A percentile compares a stretch with the other conserved stretches of the same genome.
These are phyloP conservation scores for Globisporangium acanthophoron DNA, from an alignment of 352 stramenopile genomes.

Conservation along the genomic window DNA sequence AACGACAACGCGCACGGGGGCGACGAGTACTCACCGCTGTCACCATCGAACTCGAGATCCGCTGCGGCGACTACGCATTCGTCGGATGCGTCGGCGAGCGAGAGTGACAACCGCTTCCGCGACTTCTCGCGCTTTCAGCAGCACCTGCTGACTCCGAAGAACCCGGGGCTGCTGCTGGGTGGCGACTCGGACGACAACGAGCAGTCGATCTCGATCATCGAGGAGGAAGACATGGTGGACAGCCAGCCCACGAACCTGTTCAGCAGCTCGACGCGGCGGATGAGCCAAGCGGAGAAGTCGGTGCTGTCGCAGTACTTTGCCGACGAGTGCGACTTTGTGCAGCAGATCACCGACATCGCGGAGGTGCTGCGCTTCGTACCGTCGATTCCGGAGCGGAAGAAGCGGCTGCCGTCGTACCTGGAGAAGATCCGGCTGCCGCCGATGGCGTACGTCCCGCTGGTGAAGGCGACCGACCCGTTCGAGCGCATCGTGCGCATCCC, in stretches of 20 bases:
- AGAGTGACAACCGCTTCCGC: slow-evolving; percentile 67
- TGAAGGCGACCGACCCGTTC: slow-evolving; percentile 85
- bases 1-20: slow-evolving; percentile 11
- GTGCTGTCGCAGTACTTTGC: slow-evolving; percentile 80
- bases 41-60: slow-evolving; percentile 22
- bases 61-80: slow-evolving; percentile 12
- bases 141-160: slow-evolving; percentile 73
- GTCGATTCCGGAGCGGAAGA: slow-evolving; percentile 72
- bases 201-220: slow-evolving; percentile 32
- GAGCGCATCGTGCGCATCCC: slow-evolving; percentile 84
- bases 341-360: slow-evolving; percentile 86
- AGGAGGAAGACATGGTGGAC: slow-evolving; percentile 65
- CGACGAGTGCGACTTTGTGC: slow-evolving; percentile 85
- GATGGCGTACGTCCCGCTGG: slow-evolving; percentile 85
- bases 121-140: slow-evolving; percentile 87
- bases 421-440: slow-evolving; percentile 80
- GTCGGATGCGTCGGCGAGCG: slow-evolving; percentile 20
- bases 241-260: slow-evolving; percentile 73
- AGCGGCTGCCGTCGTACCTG: slow-evolving; percentile 69
- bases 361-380: slow-evolving; percentile 82
- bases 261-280: slow-evolving; percentile 45
- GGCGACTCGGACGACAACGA: slow-evolving; percentile 41
- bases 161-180: slow-evolving; percentile 38
- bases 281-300: slow-evolving; percentile 79
- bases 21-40: slow-evolving; percentile 29